phyloP scores from a whole-genome alignment of 495 filamentous ascomycete species.

The Mycothermus thermophilus region DNA sequence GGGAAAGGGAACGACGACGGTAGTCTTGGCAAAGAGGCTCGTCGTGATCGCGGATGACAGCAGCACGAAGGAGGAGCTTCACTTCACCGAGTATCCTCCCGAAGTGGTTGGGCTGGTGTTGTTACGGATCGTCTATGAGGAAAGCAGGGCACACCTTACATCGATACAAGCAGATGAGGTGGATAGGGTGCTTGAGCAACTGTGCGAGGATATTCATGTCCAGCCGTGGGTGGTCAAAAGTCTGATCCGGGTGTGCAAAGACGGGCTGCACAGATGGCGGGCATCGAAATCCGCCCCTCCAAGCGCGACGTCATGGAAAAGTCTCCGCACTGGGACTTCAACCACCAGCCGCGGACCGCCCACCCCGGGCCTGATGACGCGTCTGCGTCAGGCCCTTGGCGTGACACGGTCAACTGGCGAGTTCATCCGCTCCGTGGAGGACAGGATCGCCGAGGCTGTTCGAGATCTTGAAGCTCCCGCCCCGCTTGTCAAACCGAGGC shows the following conservation, averaged over 20 bases:
- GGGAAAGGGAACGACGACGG: too few relatives aligned
- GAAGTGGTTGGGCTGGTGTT: not conserved
- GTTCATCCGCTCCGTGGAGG: too few relatives aligned
- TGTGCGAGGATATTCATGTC: not conserved
- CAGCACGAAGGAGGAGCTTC: not conserved
- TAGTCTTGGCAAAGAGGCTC: not conserved
- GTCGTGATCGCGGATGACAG: not conserved
- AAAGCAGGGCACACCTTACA: not conserved
- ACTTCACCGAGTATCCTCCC: not conserved
- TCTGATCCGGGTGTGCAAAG: not conserved
- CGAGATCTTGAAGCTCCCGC: too few relatives aligned
- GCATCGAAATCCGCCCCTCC: not conserved
- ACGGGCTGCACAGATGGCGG: not conserved
- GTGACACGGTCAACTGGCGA: too few relatives aligned
- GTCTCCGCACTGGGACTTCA: slow-evolving; percentile 1
- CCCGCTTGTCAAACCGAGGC: too few relatives aligned
- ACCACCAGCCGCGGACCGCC: not conserved
- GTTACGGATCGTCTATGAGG: not conserved
- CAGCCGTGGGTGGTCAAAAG: not conserved
- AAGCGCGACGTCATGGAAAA: not conserved
- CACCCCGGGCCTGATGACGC: too few relatives aligned
- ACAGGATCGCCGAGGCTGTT: too few relatives aligned
- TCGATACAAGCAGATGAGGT: not conserved
- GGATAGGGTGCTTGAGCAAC: not conserved
- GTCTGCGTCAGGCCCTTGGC: too few relatives aligned